Base-by-base conservation (phyloP, 2,329 filamentous ascomycete species). In the Clonostachys solani region DNA sequence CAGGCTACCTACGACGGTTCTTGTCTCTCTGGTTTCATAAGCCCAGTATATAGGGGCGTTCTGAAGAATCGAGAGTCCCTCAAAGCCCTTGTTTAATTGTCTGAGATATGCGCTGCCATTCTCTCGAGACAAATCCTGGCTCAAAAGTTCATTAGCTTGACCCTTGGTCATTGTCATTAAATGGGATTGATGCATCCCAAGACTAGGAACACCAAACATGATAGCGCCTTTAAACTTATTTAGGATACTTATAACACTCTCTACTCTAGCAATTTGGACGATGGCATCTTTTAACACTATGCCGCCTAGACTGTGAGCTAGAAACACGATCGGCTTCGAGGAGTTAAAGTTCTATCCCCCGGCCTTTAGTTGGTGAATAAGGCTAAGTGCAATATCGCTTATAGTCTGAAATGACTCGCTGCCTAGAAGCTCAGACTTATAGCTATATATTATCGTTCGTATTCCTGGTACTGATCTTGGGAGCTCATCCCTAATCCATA, bases 231-330 rank as follows among this genome's bases (percentile, higher is more conserved):
- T n/a, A 4, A 38, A n/a, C 23, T 29, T 29, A 29, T 29, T 29
- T 2, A 29, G 23, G 23, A 29, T 29, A 10, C 23, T 10, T 4
- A 10, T 29, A 10, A 29, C 9, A 10, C 9, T 29, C 36, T n/a
- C 15, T 4, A n/a, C 15, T n/a, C 17, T n/a, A 8, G 36, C 36
- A 12, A 38, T 18, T 38, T 8, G 15, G 36, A 18, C 36, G 36
- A 38, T n/a, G 4, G 37, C 36, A 23, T 41, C 18, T 23, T 46
- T 46, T 10, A 41, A n/a, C 18, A 46, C 37, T 10, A 46, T 3
- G 4, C 44, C 44, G 15, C 44, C 44, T n/a, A 46, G 37, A 15
- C 37, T 46, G 19, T 46, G 44, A 18, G 29, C 34, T 13, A 46
- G 8, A 38, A 46, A 41, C 5, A 41, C 16, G 2, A 46, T 23